Evolutionary conservation across 192 early-diverging fungal species (phyloP), one percentile per base, ranked within the genome.

Genomic region (Coemansia aciculifera): DNA sequence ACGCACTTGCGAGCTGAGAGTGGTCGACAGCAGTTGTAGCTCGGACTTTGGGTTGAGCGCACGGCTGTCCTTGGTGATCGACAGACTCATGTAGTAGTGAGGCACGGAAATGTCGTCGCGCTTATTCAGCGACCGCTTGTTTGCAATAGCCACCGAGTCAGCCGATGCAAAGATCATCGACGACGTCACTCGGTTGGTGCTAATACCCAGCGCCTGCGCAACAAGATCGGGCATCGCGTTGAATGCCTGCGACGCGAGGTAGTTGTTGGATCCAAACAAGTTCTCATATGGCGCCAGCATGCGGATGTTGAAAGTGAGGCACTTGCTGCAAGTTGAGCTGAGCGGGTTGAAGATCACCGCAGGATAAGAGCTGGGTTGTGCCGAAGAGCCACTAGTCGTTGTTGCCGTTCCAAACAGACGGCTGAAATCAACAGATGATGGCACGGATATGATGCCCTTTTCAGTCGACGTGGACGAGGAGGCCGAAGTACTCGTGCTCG

Each of bases 71-170:
- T 73, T 77, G 39, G 65, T 71, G 59, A 82, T 67, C 13, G 71
- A 77, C 56, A 82, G 29, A 43, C 71, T 74, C 68, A 82, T 77
- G 60, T 82, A 82, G 72, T 74, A 77, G 66, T 82, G 74, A 0
- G 74, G 74, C 23, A 6, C 44, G 12, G 39, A 17, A 23, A 65
- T 72, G 37, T 40, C 23, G 23, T 40, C 48, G 13, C 74, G 74
- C 21, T 54, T 56, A 23, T 61, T 42, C 27, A 71, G 44, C 27
- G 65, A 62, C 8, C 67, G 70, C 38, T 42, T 59, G 32, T 57
- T 66, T 54, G 62, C 56, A 5, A 60, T 49, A 13, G 51, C 27
- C 21, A 77, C 68, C 5, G 71, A 68, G 15, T 77, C 48, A 8
- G 65, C 71, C 3, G 44, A 59, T 0, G 71, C 74, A 68, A 74